Evolutionary conservation across 1,284 basidiomycete genomes (phyloP), one percentile per base, ranked within the genome.

Genomic region (Ganoderma lucidum): DNA sequence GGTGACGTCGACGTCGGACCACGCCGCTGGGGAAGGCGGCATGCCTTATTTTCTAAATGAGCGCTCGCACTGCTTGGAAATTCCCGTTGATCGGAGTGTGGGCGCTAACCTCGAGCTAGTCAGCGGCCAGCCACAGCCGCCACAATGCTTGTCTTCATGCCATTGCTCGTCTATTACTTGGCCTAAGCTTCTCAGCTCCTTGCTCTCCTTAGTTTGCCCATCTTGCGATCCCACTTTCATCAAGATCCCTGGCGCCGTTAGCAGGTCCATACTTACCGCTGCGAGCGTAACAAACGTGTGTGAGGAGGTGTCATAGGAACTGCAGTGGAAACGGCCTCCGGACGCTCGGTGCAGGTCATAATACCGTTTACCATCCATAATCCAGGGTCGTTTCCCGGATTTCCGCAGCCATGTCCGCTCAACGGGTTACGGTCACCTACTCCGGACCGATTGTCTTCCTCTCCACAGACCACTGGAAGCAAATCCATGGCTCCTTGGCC

Each of bases 391-490:
- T n/a, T 32, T 39, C 6, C 48, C 48, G 23, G 10, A 28, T 28
- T 44, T 53, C 23, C 48, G 48, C 12, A 19, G 39, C 45, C 17
- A 82, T 82, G 81, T 74, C 82, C 42, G 68, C 76, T 3, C 80
- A 81, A 51, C 75, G 83, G 69, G 89, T 90, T 59, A 82, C 90
- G 56, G 85, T 91, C 74, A 91, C 93, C 8, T 93, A 91, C 75
- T 83, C 90, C 44, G 87, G 89, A 6, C 83, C 90, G n/a, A 84
- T 85, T 19, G 79, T 86, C 30, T 89, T 92, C 74, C 82, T 92
- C 30, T 83, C 87, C 17, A 91, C 93, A 1, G 87, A 89, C 58
- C 88, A 86, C 74, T 94, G 92, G 90, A 86, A 84, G 66, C 90
- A 93, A 76, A 87, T 95, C 35, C 85, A 90, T 72, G 81, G 83